A percentile compares a stretch with the other conserved stretches of the same genome.
These are phyloP conservation scores for Backusella westeae DNA, from an alignment of 192 early-diverging fungal species.

Conservation along the genomic window DNA sequence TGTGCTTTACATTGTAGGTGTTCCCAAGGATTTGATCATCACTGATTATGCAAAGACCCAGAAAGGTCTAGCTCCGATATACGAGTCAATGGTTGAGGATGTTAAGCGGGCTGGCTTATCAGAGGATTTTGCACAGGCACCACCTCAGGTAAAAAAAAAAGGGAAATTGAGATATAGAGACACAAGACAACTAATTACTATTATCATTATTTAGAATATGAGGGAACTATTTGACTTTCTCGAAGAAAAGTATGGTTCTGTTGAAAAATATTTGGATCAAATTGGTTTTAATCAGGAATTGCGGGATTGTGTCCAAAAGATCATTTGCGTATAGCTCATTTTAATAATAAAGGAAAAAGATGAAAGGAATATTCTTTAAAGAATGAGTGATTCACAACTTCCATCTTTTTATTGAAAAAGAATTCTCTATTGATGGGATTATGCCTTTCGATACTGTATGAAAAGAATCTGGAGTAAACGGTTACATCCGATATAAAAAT, in stretches of 20 bases:
- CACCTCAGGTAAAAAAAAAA: slow-evolving; percentile 46
- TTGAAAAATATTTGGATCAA: slow-evolving; percentile 13
- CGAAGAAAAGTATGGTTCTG: slow-evolving; percentile 21
- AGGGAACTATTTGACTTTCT: slow-evolving; percentile 18
- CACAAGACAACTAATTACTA: not conserved
- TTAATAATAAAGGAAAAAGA: not conserved
- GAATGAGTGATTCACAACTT: not conserved
- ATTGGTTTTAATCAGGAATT: slow-evolving; percentile 21
- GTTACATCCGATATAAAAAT: not conserved
- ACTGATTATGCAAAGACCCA: slow-evolving; percentile 57
- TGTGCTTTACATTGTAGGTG: slow-evolving; percentile 48
- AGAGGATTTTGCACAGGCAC: slow-evolving; percentile 50
- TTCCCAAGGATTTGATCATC: slow-evolving; percentile 54
- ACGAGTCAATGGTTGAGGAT: slow-evolving; percentile 47
- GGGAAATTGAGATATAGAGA: not conserved
- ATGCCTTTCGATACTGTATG: not conserved
- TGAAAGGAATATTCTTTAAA: not conserved
- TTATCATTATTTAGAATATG: slow-evolving; percentile 22
- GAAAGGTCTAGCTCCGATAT: slow-evolving; percentile 41
- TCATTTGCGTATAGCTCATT: slow-evolving; percentile 15
- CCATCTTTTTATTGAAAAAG: not conserved
- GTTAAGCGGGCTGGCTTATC: slow-evolving; percentile 55
- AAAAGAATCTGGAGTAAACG: not conserved
- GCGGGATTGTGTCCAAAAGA: slow-evolving; percentile 25
- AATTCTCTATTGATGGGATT: not conserved